Percentiles rank a stretch among this genome's conserved stretches.
Conservation (phyloP, 2,329 filamentous ascomycete species). For the Ascochyta fabae region DNA sequence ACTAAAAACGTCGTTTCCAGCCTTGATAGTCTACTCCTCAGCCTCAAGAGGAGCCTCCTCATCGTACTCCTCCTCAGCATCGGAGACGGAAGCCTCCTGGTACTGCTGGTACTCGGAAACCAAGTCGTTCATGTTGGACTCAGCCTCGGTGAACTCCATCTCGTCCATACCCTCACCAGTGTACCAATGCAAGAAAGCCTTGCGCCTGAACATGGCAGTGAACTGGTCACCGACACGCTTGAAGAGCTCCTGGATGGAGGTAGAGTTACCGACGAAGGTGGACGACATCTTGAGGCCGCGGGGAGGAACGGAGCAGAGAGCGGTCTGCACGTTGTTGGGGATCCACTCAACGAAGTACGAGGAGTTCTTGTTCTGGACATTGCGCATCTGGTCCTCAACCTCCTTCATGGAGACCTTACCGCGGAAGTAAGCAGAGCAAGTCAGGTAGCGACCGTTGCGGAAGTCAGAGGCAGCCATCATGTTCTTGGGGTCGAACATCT, state of each 20-base stretch:
- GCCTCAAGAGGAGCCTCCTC: constrained; percentile 78
- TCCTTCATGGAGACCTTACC: constrained; percentile 99
- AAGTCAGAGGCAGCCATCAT: constrained; percentile 99
- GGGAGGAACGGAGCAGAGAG: constrained; percentile 97
- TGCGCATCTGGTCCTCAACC: constrained; percentile 99
- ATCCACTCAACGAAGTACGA: constrained; percentile 99
- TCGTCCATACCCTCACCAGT: constrained; percentile 99
- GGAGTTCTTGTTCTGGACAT: constrained; percentile 99
- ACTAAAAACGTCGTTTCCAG: constrained; percentile 14
- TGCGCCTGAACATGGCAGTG: constrained; percentile 99
- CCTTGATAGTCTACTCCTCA: constrained; percentile 62
- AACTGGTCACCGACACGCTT: constrained; percentile 99
- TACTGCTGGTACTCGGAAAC: constrained; percentile 99
- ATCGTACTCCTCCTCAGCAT: constrained; percentile 95
- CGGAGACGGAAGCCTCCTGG: constrained; percentile 97
- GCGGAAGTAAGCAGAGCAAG: constrained; percentile 99
- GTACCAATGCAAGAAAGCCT: constrained; percentile 99
- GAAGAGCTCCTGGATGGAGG: constrained; percentile 99
- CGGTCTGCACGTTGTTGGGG: constrained; percentile 99
- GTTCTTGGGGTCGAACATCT: constrained; percentile 99
- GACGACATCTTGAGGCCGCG: constrained; percentile 99
- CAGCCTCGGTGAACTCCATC: constrained; percentile 99
- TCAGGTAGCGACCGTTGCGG: constrained; percentile 99
- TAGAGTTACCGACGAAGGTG: constrained; percentile 99
- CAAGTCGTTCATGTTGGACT: constrained; percentile 99